Conservation (phyloP, 306 rosid species). For the Arachis hypogaea region DNA sequence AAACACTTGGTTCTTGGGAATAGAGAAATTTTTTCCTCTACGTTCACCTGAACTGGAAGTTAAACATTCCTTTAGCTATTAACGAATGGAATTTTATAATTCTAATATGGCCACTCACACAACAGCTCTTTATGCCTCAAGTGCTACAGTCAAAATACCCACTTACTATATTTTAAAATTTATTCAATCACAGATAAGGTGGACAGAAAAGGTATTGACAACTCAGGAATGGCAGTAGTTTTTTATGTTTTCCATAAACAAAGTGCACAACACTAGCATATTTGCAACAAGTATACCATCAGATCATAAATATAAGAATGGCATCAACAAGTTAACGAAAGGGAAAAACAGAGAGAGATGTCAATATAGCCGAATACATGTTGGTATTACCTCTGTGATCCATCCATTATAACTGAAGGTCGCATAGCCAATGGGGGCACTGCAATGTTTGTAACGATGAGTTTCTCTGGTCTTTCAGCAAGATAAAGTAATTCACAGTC, state of each 20-base stretch:
- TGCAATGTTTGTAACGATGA: conserved; percentile 60
- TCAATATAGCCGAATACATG: conserved; percentile 14
- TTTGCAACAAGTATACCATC: conserved; percentile 5
- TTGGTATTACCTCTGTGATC: conserved; percentile 67
- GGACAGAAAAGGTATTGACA: background rate
- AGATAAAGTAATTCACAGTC: conserved; percentile 84
- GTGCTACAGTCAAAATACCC: background rate
- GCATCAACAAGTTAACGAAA: conserved; percentile 17
- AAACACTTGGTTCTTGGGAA: background rate
- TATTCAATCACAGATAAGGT: background rate
- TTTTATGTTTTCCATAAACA: background rate
- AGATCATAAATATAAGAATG: conserved; percentile 1
- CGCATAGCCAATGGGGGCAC: conserved; percentile 93
- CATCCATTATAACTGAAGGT: conserved; percentile 87
- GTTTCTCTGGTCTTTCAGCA: conserved; percentile 82
- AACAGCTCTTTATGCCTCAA: background rate
- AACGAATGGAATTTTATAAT: background rate
- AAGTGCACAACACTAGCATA: background rate
- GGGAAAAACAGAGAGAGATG: conserved; percentile 7
- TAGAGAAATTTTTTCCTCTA: too few species aligned
- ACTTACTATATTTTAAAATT: background rate
- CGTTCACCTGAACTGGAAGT: background rate
- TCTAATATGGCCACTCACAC: background rate
- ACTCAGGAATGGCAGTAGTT: background rate
- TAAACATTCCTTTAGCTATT: background rate